Base-by-base conservation (phyloP, 768 basidiomycete species). In the Asterophora lycoperdoides region DNA sequence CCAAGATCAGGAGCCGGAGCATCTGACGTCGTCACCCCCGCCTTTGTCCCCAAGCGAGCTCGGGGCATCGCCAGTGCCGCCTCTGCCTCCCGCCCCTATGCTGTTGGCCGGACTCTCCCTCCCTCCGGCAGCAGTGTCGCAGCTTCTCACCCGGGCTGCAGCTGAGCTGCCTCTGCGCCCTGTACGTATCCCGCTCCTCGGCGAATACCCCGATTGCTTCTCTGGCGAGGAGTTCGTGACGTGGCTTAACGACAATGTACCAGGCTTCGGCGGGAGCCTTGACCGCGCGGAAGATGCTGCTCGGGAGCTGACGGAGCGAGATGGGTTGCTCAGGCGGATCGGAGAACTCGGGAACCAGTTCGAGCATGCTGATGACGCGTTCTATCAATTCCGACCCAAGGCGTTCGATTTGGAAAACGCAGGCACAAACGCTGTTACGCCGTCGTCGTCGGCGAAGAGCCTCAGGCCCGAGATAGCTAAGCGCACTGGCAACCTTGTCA, bases 221-320 rank as follows among this genome's bases (percentile, higher is more conserved):
- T 83, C 81, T 13, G 93, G 93, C 23, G 91, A 92, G 35, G 93
- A 95, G 55, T 85, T 96, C 54, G 87, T 86, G 8, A 75, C 78
- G 4, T 96, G 92, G 92, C 66, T 96, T 48, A 81, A 82, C 49
- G 79, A 77, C 49, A 84, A 88, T 54, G 83, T 94, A 2, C 79
- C 81, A 52, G 89, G 79, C 7, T 86, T 95, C 53, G 84, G 78
- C 14, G 88, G 86, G 15, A 86, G 76, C 62, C 68, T 89, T 47
- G 91, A 93, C 50, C 74, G 79, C 38, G 90, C 90, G 1, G 89
- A 89, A 55, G 83, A 90, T 51, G 83, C 83, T 26, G 83, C 84
- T 8, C 70, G 68, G 28, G 80, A 82, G 37, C 65, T 88, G 49
- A 78, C 81, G 0, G 78, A 83, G 56, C 69, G 77, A n/a, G 79